phyloP scores from a whole-genome alignment of 345 rosid species.

The Salix udensis region DNA sequence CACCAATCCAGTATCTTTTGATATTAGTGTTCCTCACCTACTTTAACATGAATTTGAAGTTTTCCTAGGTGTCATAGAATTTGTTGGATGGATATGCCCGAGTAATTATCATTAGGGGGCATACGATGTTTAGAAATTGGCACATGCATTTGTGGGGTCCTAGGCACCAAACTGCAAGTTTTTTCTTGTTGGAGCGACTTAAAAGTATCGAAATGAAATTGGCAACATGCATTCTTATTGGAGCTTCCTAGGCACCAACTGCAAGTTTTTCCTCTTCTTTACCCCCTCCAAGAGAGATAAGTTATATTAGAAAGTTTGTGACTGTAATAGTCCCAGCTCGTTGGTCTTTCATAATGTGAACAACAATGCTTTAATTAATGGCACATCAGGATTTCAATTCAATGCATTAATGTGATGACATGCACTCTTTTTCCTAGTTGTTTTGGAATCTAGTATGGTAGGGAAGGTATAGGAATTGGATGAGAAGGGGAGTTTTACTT shows the following conservation, averaged over 20 bases:
- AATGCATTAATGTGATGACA: background rate
- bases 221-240: background rate
- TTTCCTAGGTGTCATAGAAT: background rate
- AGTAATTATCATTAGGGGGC: background rate
- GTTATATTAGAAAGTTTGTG: background rate
- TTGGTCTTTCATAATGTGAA: too few species aligned
- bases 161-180: too few species aligned
- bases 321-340: too few species aligned
- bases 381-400: too few species aligned
- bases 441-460: background rate
- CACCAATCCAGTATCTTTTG: background rate
- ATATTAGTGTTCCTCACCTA: background rate
- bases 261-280: background rate
- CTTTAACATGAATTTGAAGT: background rate
- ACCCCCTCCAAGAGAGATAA: background rate
- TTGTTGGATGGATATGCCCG: background rate
- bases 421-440: background rate
- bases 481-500: background rate
- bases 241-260: background rate
- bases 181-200: too few species aligned
- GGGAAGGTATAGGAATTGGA: background rate
- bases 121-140: background rate
- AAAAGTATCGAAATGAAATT: background rate
- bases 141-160: background rate
- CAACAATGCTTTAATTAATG: too few species aligned